Evolutionary conservation across 169 alveolate species (phyloP).

Genomic region (Plasmodium relictum): DNA sequence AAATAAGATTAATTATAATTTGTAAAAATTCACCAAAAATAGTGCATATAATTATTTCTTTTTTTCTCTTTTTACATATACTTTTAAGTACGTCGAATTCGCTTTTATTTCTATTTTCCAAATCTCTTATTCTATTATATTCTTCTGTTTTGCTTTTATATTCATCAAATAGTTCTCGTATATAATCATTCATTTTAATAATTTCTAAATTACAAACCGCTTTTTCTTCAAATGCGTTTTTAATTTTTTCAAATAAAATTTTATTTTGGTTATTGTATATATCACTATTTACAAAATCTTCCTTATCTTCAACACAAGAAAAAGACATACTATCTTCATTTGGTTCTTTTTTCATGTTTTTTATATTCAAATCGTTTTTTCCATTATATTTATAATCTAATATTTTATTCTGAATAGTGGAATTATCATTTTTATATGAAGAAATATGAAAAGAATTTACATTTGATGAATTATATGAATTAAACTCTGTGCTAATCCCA

Average conservation of each 20-base stretch:
- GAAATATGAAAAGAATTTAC: no score
- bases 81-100: constrained; percentile 8
- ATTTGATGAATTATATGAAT: background rate
- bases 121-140: background rate
- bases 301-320: constrained; percentile 5
- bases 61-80: constrained; percentile 13
- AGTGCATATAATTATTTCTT: constrained; percentile 39
- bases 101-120: constrained; percentile 3
- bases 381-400: background rate
- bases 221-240: constrained; percentile 20
- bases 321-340: background rate
- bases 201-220: constrained; percentile 55
- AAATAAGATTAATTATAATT: constrained; percentile 34
- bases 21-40: constrained; percentile 4
- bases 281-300: background rate
- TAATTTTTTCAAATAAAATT: constrained; percentile 36
- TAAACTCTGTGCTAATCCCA: background rate
- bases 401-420: background rate
- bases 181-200: constrained; percentile 56
- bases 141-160: constrained; percentile 29
- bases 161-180: constrained; percentile 16
- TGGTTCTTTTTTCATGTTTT: background rate
- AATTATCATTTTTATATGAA: background rate
- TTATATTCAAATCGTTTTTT: background rate
- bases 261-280: constrained; percentile 23